Conservation (phyloP, 2,329 filamentous ascomycete genomes). For the Ceratocystis papillata region DNA sequence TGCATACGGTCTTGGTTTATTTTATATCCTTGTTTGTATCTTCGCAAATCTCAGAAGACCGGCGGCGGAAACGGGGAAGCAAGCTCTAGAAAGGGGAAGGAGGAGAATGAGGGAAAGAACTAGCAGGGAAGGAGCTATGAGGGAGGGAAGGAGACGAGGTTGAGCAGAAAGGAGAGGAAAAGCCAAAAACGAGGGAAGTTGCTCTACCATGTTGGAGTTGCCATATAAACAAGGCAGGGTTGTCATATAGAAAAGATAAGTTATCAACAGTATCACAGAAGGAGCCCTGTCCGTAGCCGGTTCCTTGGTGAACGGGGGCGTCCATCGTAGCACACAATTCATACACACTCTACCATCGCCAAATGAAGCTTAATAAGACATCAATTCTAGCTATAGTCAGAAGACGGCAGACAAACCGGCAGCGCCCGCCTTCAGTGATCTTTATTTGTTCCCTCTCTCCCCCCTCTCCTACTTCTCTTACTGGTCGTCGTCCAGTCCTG, state of each 20-base stretch:
- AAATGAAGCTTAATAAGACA: too few species aligned
- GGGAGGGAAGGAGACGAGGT: neutral
- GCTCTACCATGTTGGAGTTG: too few species aligned
- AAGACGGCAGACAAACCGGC: neutral
- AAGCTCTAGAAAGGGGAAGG: neutral
- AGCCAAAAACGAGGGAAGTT: neutral
- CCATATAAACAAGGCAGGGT: too few species aligned
- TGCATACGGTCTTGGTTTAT: neutral
- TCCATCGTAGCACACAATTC: too few species aligned
- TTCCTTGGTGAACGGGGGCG: too few species aligned
- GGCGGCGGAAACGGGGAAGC: neutral
- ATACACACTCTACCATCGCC: too few species aligned
- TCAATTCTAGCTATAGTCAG: too few species aligned
- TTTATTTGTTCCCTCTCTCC: neutral
- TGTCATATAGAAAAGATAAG: too few species aligned
- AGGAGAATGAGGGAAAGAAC: neutral
- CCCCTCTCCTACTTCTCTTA: neutral
- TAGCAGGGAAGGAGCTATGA: neutral
- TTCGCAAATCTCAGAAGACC: neutral
- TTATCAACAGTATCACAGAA: too few species aligned
- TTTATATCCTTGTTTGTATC: neutral
- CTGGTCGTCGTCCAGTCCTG: slow-evolving; percentile 39
- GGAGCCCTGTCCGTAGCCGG: too few species aligned
- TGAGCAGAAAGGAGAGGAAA: neutral
- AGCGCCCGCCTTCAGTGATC: neutral